Evolutionary conservation across 2,329 filamentous ascomycete genomes (phyloP).

Genomic region (Alternaria sp.): DNA sequence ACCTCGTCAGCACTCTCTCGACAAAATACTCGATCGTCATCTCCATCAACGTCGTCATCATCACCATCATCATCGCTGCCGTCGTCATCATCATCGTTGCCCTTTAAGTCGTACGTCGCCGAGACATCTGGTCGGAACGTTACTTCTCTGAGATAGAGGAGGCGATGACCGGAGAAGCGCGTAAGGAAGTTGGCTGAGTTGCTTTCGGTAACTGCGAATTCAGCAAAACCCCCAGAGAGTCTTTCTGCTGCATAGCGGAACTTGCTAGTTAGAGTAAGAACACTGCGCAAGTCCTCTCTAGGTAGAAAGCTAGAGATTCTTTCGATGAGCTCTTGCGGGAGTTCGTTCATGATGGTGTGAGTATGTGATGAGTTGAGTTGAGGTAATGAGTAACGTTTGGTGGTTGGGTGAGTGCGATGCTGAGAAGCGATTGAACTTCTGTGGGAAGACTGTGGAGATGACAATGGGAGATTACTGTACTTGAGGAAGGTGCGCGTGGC

Average conservation of each 20-base stretch:
- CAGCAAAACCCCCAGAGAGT: background rate
- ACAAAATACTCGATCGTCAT: background rate
- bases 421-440: background rate
- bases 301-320: background rate
- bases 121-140: background rate
- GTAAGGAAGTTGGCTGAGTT: background rate
- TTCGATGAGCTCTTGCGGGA: background rate
- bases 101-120: background rate
- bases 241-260: background rate
- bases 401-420: background rate
- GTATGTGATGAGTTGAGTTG: background rate
- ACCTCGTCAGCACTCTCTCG: background rate
- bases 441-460: background rate
- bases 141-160: background rate
- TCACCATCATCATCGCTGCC: background rate
- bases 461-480: background rate
- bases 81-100: background rate
- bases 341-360: background rate
- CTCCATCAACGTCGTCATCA: background rate
- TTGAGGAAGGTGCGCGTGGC: background rate
- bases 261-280: background rate
- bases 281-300: background rate
- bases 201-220: background rate
- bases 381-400: background rate
- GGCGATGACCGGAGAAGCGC: background rate